Evolutionary conservation across 202 grass and related monocot genomes (phyloP), one percentile per base, ranked within the genome.

Genomic region (Hordeum pubiflorum): DNA sequence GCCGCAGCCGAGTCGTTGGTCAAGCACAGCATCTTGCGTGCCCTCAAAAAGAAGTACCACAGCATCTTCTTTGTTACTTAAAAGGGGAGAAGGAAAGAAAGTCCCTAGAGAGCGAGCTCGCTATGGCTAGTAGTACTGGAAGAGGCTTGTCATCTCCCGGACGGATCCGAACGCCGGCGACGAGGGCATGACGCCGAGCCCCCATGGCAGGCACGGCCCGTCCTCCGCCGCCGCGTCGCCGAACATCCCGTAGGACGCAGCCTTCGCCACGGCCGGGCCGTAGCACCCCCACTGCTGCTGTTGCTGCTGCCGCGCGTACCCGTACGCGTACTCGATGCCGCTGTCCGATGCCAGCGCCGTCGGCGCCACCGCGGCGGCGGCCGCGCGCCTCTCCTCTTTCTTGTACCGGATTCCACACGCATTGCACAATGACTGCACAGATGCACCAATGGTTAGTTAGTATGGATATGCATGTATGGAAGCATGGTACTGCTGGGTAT

Each of bases 351-450:
- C 80, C 39, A 78, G 32, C 9, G 82, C 67, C 40, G 88, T 7
- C 50, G 89, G 55, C 32, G 79, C 70, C 70, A 60, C 77, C 22
- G 92, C 84, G 3, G 92, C 88, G 0, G 92, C 88, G 31, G 96
- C 96, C 6, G 96, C 92, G 14, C 96, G 91, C 69, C 92, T 83
- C 85, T 95, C 96, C 79, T 98, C 96, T 20, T 98, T 98, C 85
- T 98, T 98, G 89, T 91, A 98, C 61, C 96, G 90, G 82, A 98
- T 98, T 64, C 96, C 96, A 60, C 96, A 98, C 8, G 96, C 96
- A 46, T 98, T 98, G 82, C 95, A 98, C 73, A 98, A 52, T 20
- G 95, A 98, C 95, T 98, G 84, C 58, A 74, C 9, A 62, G 7
- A 66, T 10, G 24, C 6, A 38, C 0, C 31, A 8, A 22, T 38